These are phyloP conservation scores for Trebouxiophyceae sp. DNA, from an alignment of 163 green algal genomes.

Conservation along the genomic window DNA sequence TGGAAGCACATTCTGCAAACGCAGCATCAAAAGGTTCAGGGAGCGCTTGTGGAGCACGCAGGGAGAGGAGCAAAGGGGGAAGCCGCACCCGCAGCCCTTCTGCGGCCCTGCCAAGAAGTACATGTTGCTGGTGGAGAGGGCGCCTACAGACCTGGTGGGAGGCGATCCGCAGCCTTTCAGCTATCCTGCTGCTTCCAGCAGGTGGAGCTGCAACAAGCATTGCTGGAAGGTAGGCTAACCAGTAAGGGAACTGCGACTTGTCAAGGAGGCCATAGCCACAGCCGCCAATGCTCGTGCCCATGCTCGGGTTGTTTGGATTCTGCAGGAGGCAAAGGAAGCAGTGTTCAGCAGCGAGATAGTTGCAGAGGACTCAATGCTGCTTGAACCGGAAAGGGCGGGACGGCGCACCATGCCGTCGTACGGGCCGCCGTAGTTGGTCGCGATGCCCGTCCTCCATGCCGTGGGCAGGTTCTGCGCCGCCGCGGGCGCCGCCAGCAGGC, in stretches of 20 bases:
- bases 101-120: constrained; percentile 28
- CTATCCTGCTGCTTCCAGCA: too few species aligned
- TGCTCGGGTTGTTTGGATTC: background rate
- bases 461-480: constrained; percentile 1
- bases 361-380: too few species aligned
- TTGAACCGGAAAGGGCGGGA: too few species aligned
- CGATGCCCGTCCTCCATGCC: constrained; percentile 12
- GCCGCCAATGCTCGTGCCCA: background rate
- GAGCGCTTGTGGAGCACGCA: background rate
- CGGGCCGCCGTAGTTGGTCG: constrained; percentile 16
- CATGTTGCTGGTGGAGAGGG: constrained; percentile 31
- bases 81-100: constrained; percentile 20
- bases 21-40: background rate
- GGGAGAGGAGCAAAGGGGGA: background rate
- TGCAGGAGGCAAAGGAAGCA: background rate
- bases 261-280: constrained; percentile 27
- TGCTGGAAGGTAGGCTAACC: too few species aligned
- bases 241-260: constrained; percentile 40
- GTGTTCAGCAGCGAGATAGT: background rate
- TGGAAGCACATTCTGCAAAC: constrained; percentile 43
- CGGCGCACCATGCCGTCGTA: constrained; percentile 6
- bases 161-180: too few species aligned
- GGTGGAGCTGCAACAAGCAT: too few species aligned
- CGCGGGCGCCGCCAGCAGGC: background rate
- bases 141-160: constrained; percentile 24